These are phyloP conservation scores for Carpinus viminea DNA, from an alignment of 306 rosid species.

Conservation along the genomic window DNA sequence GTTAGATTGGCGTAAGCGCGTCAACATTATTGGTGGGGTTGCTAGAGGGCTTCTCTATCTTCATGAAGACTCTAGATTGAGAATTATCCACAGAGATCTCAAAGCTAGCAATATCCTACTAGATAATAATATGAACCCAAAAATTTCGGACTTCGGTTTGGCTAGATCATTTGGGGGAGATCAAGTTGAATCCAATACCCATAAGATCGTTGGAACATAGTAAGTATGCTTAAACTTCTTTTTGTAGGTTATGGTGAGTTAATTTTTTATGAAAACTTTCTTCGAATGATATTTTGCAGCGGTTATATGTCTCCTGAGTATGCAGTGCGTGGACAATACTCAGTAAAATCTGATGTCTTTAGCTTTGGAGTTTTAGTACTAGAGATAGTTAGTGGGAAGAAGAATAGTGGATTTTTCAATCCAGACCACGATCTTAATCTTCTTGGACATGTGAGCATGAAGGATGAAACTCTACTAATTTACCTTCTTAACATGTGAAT, in stretches of 20 bases:
- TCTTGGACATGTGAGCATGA: slow-evolving; percentile 45
- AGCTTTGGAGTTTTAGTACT: slow-evolving; percentile 48
- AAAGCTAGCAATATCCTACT: slow-evolving; percentile 55
- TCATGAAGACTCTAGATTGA: slow-evolving; percentile 36
- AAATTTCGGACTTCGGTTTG: slow-evolving; percentile 65
- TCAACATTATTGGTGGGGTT: slow-evolving; percentile 27
- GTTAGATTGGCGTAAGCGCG: slow-evolving; percentile 23
- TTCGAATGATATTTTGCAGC: slow-evolving; percentile 23
- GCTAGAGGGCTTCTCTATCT: slow-evolving; percentile 33
- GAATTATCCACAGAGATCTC: slow-evolving; percentile 47
- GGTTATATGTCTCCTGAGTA: slow-evolving; percentile 64
- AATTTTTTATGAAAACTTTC: neutral
- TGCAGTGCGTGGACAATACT: slow-evolving; percentile 39
- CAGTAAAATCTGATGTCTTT: slow-evolving; percentile 46
- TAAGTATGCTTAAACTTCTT: slow-evolving; percentile 12
- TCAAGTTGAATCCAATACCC: slow-evolving; percentile 40
- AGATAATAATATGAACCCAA: slow-evolving; percentile 52
- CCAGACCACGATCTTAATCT: slow-evolving; percentile 36
- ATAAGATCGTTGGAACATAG: slow-evolving; percentile 57
- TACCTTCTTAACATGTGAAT: too few relatives aligned
- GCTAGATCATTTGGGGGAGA: slow-evolving; percentile 52
- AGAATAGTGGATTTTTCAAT: slow-evolving; percentile 41
- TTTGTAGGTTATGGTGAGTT: neutral
- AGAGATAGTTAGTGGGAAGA: slow-evolving; percentile 56
- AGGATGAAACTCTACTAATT: neutral